phyloP scores from a whole-genome alignment of 2,329 filamentous ascomycete species.

The Alternaria infectoria region DNA sequence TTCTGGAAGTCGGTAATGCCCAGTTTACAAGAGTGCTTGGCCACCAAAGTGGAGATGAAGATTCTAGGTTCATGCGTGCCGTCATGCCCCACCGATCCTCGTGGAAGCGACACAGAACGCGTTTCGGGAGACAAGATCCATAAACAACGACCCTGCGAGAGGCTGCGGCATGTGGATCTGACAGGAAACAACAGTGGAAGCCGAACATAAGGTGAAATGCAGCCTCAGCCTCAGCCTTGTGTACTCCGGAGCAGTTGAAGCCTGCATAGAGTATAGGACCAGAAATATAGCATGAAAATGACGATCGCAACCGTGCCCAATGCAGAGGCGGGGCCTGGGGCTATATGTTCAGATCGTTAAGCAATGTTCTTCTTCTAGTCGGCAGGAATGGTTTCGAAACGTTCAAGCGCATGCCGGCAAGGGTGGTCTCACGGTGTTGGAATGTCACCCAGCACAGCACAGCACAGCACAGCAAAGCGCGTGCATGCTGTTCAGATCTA shows the following conservation, averaged over 20 bases:
- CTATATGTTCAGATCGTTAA: not conserved
- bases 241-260: not conserved
- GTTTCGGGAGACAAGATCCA: conserved; percentile 1
- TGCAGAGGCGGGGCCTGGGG: not conserved
- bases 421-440: not conserved
- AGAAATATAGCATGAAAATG: conserved; percentile 8
- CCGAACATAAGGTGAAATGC: not conserved
- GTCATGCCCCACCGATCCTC: not conserved
- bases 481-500: not conserved
- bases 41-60: not conserved
- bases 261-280: not conserved
- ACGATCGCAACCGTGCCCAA: not conserved
- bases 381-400: conserved; percentile 15
- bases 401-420: not conserved
- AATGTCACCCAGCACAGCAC: not conserved
- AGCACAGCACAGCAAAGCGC: not conserved
- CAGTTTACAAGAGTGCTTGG: not conserved
- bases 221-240: not conserved
- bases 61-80: not conserved
- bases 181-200: conserved; percentile 5
- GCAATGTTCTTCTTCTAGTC: conserved; percentile 3
- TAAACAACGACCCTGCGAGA: not conserved
- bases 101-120: conserved; percentile 2
- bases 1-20: not conserved
- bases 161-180: conserved; percentile 2